Percentiles rank a stretch among this genome's conserved stretches.
These are phyloP conservation scores for Leucocoprinus sp. DNA, from an alignment of 768 basidiomycete species.

Conservation along the genomic window DNA sequence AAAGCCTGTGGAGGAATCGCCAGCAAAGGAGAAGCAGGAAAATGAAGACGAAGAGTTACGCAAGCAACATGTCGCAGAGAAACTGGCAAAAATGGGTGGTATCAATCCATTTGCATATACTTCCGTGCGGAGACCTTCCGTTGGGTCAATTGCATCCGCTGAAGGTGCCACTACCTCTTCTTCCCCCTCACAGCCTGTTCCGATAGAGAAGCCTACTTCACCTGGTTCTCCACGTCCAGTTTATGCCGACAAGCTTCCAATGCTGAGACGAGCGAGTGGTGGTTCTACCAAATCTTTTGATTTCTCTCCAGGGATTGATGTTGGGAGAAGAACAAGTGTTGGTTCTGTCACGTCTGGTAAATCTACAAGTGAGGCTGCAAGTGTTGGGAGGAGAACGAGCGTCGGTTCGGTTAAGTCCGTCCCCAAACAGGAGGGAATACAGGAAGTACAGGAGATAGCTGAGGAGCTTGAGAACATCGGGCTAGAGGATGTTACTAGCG, in stretches of 20 bases:
- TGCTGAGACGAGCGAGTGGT: conserved; percentile 2
- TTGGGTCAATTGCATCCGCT: conserved; percentile 10
- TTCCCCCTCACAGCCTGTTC: conserved; percentile 4
- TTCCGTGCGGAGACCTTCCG: conserved; percentile 14
- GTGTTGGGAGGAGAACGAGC: conserved; percentile 1
- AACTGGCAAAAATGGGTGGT: conserved; percentile 60
- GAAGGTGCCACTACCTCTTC: background rate
- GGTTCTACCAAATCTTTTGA: background rate
- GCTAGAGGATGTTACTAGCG: background rate
- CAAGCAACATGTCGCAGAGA: conserved; percentile 53
- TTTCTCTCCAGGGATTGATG: background rate
- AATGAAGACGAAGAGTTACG: conserved; percentile 44
- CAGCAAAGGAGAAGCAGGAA: conserved; percentile 3
- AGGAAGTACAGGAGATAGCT: conserved; percentile 1
- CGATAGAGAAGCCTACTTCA: background rate
- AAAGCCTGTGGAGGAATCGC: conserved; percentile 13
- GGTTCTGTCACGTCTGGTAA: background rate
- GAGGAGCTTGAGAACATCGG: background rate
- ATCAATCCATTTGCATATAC: conserved; percentile 48
- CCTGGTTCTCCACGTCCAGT: conserved; percentile 2
- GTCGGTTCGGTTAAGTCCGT: conserved; percentile 1
- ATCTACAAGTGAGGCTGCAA: background rate
- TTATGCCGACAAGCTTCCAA: conserved; percentile 1
- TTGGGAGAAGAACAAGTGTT: background rate
- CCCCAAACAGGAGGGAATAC: background rate